Evolutionary conservation across 768 basidiomycete species (phyloP).

Genomic region (Kondoa malvinella): DNA sequence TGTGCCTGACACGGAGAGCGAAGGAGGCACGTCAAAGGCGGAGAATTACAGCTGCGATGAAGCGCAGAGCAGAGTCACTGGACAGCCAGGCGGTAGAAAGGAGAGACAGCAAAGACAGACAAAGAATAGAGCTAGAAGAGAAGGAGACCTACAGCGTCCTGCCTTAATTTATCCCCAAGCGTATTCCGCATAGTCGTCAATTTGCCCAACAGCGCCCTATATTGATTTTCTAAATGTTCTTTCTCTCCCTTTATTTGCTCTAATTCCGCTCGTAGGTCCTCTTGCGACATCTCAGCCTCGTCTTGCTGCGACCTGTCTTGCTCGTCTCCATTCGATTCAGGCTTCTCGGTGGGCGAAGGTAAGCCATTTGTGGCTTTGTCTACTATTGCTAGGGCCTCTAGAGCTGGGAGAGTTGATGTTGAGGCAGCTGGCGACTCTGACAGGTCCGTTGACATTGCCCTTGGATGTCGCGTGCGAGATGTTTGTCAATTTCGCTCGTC

Average conservation of each 20-base stretch:
- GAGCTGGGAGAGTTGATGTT: no score
- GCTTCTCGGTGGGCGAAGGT: no score
- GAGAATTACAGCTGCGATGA: background rate
- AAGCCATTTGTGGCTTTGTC: no score
- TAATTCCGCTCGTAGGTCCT: constrained; percentile 56
- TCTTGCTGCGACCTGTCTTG: background rate
- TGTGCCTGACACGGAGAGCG: no score
- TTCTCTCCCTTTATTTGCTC: constrained; percentile 64
- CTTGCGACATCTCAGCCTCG: background rate
- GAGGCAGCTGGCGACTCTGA: no score
- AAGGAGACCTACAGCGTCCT: constrained; percentile 65
- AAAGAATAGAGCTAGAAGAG: background rate
- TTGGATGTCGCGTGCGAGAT: no score
- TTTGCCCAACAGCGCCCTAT: constrained; percentile 68
- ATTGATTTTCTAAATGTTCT: constrained; percentile 67
- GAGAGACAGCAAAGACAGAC: background rate
- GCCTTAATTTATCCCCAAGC: constrained; percentile 80
- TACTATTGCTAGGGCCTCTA: no score
- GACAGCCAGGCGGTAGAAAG: background rate
- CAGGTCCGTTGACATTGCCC: no score
- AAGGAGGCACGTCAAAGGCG: no score
- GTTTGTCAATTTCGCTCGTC: no score
- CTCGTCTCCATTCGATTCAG: no score
- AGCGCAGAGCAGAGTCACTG: background rate
- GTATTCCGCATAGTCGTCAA: constrained; percentile 84